Conservation (phyloP, 495 filamentous ascomycete genomes). For the Podospora pseudopauciseta region DNA sequence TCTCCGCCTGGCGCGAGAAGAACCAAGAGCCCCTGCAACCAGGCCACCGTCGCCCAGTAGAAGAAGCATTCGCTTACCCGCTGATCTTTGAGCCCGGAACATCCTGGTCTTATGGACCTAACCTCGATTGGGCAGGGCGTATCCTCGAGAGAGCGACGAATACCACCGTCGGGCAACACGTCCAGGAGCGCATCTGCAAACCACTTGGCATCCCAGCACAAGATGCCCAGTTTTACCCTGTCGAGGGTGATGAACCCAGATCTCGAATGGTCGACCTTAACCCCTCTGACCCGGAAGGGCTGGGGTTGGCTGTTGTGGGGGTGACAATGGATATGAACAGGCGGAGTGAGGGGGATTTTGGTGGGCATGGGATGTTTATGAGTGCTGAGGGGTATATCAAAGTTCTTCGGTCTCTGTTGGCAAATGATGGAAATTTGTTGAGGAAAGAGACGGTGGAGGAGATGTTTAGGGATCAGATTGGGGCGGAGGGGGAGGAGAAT, state of each 20-base stretch:
- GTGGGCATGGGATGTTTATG: constrained; percentile 19
- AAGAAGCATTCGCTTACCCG: background rate
- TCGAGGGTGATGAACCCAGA: background rate
- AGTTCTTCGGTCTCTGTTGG: constrained; percentile 25
- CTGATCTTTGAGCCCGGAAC: background rate
- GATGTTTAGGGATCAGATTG: background rate
- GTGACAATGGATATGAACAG: background rate
- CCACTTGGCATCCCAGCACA: background rate
- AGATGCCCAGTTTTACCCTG: background rate
- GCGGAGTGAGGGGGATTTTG: constrained; percentile 35
- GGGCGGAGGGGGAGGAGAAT: background rate
- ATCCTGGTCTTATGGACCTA: background rate
- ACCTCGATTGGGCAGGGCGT: background rate
- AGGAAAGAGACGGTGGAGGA: background rate
- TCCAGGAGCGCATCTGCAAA: background rate
- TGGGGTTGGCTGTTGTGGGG: background rate
- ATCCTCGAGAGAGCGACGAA: background rate
- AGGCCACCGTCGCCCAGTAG: background rate
- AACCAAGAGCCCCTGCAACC: background rate
- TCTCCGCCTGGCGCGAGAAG: constrained; percentile 17
- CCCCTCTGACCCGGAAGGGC: background rate
- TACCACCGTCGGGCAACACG: background rate
- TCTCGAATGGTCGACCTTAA: background rate
- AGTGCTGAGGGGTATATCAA: constrained; percentile 15
- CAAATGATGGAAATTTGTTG: constrained; percentile 24